These are phyloP conservation scores for Colletotrichum karsti DNA, from an alignment of 2,329 filamentous ascomycete genomes.

Conservation along the genomic window DNA sequence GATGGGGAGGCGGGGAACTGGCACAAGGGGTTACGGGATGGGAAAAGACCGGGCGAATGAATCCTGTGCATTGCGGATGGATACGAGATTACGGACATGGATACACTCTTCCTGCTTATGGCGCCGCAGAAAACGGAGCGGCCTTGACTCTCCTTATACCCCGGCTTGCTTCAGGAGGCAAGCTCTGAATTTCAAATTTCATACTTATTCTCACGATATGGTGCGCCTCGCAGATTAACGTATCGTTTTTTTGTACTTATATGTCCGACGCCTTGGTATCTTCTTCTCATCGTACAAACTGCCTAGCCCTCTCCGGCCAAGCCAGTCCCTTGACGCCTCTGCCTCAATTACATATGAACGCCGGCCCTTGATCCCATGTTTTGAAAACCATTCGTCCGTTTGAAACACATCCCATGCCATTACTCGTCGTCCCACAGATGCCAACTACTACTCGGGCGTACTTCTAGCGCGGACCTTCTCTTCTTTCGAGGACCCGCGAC, in stretches of 20 bases:
- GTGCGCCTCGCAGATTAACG: background rate
- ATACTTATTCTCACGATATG: background rate
- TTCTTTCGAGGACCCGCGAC: conserved; percentile 15
- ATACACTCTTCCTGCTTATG: background rate
- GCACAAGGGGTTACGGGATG: background rate
- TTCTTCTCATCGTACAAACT: no score
- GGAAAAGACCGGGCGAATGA: background rate
- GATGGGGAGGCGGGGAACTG: background rate
- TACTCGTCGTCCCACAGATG: conserved; percentile 26
- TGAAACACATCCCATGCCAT: background rate
- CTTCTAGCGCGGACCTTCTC: conserved; percentile 8
- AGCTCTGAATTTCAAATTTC: background rate
- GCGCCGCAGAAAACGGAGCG: background rate
- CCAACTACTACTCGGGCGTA: conserved; percentile 24
- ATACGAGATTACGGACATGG: background rate
- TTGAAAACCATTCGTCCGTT: no score
- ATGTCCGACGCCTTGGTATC: no score
- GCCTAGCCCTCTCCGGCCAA: no score
- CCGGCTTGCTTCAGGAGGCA: conserved; percentile 12
- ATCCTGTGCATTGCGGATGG: background rate
- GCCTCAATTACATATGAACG: no score
- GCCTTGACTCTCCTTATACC: conserved; percentile 21
- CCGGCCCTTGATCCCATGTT: no score
- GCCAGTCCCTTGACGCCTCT: no score
- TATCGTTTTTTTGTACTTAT: no score